Percentiles rank a stretch among this genome's conserved stretches.
phyloP scores from a whole-genome alignment of 1,284 basidiomycete species.

The Golubevia pallescens region DNA sequence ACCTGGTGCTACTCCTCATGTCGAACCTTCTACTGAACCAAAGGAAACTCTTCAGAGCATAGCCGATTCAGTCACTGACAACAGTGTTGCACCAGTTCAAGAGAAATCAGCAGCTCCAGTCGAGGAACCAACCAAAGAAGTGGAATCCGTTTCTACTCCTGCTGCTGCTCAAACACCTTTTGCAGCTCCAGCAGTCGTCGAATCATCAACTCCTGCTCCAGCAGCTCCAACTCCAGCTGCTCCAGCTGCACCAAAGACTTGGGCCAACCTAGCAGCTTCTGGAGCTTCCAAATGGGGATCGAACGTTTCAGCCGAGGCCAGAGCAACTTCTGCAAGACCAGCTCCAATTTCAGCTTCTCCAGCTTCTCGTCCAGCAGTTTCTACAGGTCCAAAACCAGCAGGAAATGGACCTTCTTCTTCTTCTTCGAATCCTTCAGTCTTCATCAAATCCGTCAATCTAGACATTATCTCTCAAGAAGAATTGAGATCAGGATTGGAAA shows the following conservation, averaged over 20 bases:
- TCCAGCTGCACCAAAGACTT: constrained; percentile 58
- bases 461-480: constrained; percentile 36
- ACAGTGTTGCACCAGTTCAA: no score
- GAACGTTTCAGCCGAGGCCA: constrained; percentile 42
- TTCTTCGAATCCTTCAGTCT: constrained; percentile 25
- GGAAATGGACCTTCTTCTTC: no score
- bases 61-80: no score
- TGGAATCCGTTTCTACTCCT: no score
- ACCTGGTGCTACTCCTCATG: no score
- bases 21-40: no score
- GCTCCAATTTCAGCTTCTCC: constrained; percentile 15
- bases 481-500: constrained; percentile 42
- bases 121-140: no score
- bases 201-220: constrained; percentile 12
- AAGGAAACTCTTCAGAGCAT: no score
- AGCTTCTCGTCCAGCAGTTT: constrained; percentile 9
- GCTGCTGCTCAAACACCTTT: no score
- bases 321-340: constrained; percentile 17
- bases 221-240: constrained; percentile 19
- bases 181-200: constrained; percentile 6
- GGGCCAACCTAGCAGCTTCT: constrained; percentile 59
- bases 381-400: constrained; percentile 4
- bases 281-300: constrained; percentile 53
- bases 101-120: no score
- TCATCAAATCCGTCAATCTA: constrained; percentile 58